Percentiles rank a stretch among this genome's conserved stretches.
Conservation (phyloP, 345 rosid genomes). For the Toxicodendron radicans region DNA sequence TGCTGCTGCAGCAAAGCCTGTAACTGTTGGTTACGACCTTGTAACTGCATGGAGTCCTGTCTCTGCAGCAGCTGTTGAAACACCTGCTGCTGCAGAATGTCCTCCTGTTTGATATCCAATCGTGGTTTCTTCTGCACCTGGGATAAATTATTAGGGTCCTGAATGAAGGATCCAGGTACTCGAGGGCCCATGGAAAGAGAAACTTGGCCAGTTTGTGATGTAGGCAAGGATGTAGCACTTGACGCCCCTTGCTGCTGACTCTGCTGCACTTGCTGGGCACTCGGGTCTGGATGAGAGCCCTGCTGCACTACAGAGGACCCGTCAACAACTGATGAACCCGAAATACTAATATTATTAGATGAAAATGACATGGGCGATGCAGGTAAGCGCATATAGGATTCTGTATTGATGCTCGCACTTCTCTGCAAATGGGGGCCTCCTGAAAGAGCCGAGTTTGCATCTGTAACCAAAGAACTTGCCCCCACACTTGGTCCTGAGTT, state of each 20-base stretch:
- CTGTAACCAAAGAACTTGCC: conserved; percentile 94
- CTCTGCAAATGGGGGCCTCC: conserved; percentile 90
- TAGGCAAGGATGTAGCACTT: conserved; percentile 66
- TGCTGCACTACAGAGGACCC: conserved; percentile 82
- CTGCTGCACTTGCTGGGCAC: conserved; percentile 56
- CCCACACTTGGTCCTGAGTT: conserved; percentile 92
- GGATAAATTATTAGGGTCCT: conserved; percentile 62
- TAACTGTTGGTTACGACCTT: conserved; percentile 67
- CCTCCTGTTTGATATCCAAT: conserved; percentile 86
- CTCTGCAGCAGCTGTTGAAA: conserved; percentile 82
- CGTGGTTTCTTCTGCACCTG: conserved; percentile 82
- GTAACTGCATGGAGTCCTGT: conserved; percentile 76
- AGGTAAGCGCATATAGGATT: conserved; percentile 92
- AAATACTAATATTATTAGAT: conserved; percentile 86
- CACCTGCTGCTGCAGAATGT: conserved; percentile 79
- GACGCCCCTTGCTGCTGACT: conserved; percentile 71
- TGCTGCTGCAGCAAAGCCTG: conserved; percentile 67
- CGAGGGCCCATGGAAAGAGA: conserved; percentile 60
- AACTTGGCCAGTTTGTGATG: conserved; percentile 62
- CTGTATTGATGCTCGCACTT: conserved; percentile 91
- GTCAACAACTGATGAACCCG: conserved; percentile 83
- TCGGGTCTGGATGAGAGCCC: conserved; percentile 65
- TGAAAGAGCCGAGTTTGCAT: conserved; percentile 92
- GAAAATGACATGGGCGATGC: conserved; percentile 93
- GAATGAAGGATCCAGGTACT: conserved; percentile 64